phyloP scores from a whole-genome alignment of 2,329 filamentous ascomycete genomes.

The Cercospora sp. region DNA sequence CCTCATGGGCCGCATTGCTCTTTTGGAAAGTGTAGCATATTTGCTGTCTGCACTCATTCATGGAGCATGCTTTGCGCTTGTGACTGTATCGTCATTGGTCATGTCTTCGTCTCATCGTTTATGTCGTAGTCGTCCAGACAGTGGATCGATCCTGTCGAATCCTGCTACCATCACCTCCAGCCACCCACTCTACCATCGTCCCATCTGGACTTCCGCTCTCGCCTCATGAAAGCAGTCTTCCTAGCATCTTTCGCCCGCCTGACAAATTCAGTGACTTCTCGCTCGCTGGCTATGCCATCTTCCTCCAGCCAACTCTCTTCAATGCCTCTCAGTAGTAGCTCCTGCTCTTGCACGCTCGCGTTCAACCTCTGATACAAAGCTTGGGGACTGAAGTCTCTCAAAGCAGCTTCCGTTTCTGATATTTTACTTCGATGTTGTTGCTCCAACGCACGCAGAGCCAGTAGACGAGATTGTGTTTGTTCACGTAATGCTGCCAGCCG shows the following conservation, averaged over 20 bases:
- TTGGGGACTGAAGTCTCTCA: slow-evolving; percentile 82
- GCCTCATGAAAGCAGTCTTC: slow-evolving; percentile 73
- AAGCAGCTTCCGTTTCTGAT: slow-evolving; percentile 79
- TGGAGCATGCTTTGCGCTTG: not conserved
- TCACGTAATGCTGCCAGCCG: slow-evolving; percentile 63
- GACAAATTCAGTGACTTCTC: slow-evolving; percentile 84
- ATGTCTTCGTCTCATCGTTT: not conserved
- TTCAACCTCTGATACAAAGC: slow-evolving; percentile 80
- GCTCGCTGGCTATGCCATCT: slow-evolving; percentile 64
- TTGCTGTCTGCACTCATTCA: not conserved
- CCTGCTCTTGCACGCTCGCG: slow-evolving; percentile 78
- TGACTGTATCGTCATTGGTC: not conserved
- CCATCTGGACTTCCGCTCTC: slow-evolving; percentile 89
- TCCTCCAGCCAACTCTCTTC: slow-evolving; percentile 91
- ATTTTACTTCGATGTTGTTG: slow-evolving; percentile 91
- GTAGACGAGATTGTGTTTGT: slow-evolving; percentile 74
- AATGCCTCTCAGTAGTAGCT: slow-evolving; percentile 73
- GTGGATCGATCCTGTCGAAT: not conserved
- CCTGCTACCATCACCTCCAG: slow-evolving; percentile 64
- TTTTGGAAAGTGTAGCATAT: not conserved
- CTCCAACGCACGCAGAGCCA: slow-evolving; percentile 82
- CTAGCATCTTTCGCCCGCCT: slow-evolving; percentile 76
- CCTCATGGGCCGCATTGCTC: not conserved
- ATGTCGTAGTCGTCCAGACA: not conserved
- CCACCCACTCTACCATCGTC: slow-evolving; percentile 93